Conservation (phyloP, 73 alveolate genomes). For the Paramecium sexaurelia region DNA sequence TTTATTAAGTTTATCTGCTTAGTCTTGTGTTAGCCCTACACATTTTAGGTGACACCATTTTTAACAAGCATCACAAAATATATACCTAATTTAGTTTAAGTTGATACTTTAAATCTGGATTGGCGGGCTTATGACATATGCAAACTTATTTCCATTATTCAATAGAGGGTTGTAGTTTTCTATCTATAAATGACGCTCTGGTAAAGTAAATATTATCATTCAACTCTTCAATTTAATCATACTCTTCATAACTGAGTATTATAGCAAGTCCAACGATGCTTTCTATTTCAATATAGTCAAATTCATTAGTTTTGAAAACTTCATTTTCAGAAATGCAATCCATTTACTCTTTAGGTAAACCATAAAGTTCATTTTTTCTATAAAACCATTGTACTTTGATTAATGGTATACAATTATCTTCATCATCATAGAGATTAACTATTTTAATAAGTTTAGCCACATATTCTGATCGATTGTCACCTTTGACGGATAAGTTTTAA, state of each 20-base stretch:
- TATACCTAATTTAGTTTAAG: slow-evolving; percentile 7
- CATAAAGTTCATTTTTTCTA: slow-evolving; percentile 13
- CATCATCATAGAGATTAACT: slow-evolving; percentile 23
- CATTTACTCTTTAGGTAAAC: slow-evolving; percentile 36
- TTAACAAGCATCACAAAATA: slow-evolving; percentile 29
- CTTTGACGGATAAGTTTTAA: slow-evolving; percentile 16
- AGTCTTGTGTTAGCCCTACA: slow-evolving; percentile 38
- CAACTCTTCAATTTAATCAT: slow-evolving; percentile 22
- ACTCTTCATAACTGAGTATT: slow-evolving; percentile 41
- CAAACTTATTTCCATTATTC: slow-evolving; percentile 7
- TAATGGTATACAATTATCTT: slow-evolving; percentile 49
- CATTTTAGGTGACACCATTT: slow-evolving; percentile 53
- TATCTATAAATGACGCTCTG: slow-evolving; percentile 23
- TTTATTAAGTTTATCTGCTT: slow-evolving; percentile 3
- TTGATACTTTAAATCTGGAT: slow-evolving; percentile 57
- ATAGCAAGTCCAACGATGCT: slow-evolving; percentile 43
- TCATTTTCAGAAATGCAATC: slow-evolving; percentile 53
- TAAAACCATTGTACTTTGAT: slow-evolving; percentile 39
- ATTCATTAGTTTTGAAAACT: slow-evolving; percentile 37
- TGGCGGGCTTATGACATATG: slow-evolving; percentile 52
- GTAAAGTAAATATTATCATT: slow-evolving; percentile 46
- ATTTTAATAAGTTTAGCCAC: slow-evolving; percentile 50
- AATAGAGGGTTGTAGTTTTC: neutral
- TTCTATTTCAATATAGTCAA: slow-evolving; percentile 49
- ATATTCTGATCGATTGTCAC: slow-evolving; percentile 34